phyloP scores from a whole-genome alignment of 2,329 filamentous ascomycete species.

The Sporothrix mexicana region DNA sequence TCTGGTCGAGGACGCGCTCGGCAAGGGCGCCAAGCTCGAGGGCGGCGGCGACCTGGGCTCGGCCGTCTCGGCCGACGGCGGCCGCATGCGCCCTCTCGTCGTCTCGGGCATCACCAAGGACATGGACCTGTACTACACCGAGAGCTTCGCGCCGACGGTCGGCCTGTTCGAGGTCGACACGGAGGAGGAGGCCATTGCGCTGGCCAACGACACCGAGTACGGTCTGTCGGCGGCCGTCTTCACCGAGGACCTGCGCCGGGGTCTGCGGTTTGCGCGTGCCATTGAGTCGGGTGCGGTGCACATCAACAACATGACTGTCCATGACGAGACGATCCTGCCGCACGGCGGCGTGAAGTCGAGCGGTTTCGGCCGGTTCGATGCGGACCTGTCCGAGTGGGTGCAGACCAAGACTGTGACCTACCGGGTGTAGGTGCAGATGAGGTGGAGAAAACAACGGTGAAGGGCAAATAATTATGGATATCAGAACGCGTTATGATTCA shows the following conservation, averaged over 20 bases:
- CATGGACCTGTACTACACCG: constrained; percentile 77
- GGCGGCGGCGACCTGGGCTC: constrained; percentile 38
- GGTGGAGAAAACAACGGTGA: background rate
- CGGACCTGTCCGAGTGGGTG: constrained; percentile 64
- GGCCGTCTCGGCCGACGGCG: background rate
- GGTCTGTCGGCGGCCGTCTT: constrained; percentile 76
- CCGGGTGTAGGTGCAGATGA: background rate
- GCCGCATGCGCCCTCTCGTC: constrained; percentile 61
- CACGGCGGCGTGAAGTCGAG: constrained; percentile 72
- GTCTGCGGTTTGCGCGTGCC: constrained; percentile 62
- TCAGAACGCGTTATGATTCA: background rate
- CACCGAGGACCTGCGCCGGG: constrained; percentile 68
- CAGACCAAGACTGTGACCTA: constrained; percentile 68
- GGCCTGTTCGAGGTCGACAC: constrained; percentile 68
- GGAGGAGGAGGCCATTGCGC: constrained; percentile 72
- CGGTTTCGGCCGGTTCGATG: constrained; percentile 68
- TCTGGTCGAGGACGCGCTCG: constrained; percentile 20
- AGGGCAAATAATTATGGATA: background rate
- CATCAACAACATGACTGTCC: constrained; percentile 69
- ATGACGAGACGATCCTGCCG: constrained; percentile 67
- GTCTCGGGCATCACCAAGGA: constrained; percentile 64
- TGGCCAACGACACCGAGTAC: constrained; percentile 84
- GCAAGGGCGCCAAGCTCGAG: constrained; percentile 46
- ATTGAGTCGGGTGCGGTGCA: constrained; percentile 72
- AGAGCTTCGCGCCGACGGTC: constrained; percentile 79